Evolutionary conservation across 1,284 basidiomycete genomes (phyloP), one percentile per base, ranked within the genome.

Genomic region (Veloboletus limbatus): DNA sequence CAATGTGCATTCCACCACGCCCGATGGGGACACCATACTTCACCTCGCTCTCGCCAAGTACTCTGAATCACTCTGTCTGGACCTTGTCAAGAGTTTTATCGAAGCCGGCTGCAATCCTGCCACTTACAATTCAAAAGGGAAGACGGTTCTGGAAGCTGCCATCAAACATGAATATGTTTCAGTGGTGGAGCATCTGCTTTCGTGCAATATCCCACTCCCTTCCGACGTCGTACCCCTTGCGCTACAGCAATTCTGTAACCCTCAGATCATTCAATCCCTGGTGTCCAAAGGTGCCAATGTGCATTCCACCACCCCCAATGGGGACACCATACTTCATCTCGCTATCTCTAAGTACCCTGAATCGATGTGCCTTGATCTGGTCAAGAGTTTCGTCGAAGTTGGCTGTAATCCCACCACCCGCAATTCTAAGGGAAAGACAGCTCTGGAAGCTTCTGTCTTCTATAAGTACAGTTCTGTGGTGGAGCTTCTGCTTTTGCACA

Each of bases 231-330:
- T 40, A 17, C 14, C 14, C 0, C 5, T n/a, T 3, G 26, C 28
- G 2, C n/a, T 21, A 4, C 2, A 4, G 2, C 9, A n/a, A n/a
- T n/a, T n/a, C n/a, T n/a, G 4, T 5, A 14, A n/a, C 8, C n/a
- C 21, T 16, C 5, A 8, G 27, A 21, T 30, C 20, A 16, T 40
- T 16, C 9, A 24, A 14, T 17, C 16, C 0, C 20, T 40, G 14
- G 6, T 40, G 0, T 21, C 3, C n/a, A 40, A 6, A 22, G 39
- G 39, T 6, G 39, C 20, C 7, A 10, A 40, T 16, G 20, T 31
- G 10, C n/a, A 39, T 16, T 27, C 7, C 3, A 14, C 10, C n/a
- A 22, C 8, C 6, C 8, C 16, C 13, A 11, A n/a, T 20, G n/a
- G 14, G 18, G 18, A 28, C 10, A 39, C 37, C 18, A 2, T 21